Percentiles rank a stretch among this genome's conserved stretches.
Evolutionary conservation across 2,329 filamentous ascomycete genomes (phyloP).

Genomic region (Alternaria infectoria): DNA sequence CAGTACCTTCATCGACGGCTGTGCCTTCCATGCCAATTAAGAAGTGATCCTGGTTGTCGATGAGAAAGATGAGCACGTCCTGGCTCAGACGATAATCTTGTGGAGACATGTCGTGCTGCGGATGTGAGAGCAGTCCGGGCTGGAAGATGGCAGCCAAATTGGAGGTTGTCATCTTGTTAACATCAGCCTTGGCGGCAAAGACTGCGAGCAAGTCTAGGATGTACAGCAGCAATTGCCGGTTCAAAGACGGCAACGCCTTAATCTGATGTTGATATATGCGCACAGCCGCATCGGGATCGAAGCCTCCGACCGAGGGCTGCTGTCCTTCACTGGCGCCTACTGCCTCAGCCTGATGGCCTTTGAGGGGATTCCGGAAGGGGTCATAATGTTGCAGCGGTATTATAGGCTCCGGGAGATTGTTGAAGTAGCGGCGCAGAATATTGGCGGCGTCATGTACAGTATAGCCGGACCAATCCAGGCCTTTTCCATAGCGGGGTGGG

Average conservation of each 20-base stretch:
- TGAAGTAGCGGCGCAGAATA: slow-evolving; percentile 91
- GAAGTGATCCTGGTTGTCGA: slow-evolving; percentile 98
- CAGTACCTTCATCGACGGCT: slow-evolving; percentile 85
- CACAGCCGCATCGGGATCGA: slow-evolving; percentile 79
- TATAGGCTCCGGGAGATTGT: slow-evolving; percentile 94
- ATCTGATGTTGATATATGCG: slow-evolving; percentile 86
- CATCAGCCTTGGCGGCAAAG: slow-evolving; percentile 93
- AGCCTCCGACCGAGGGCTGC: slow-evolving; percentile 73
- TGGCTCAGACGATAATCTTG: slow-evolving; percentile 94
- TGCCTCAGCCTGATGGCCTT: slow-evolving; percentile 71
- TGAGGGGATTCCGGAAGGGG: slow-evolving; percentile 83
- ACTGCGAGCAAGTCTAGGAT: slow-evolving; percentile 95
- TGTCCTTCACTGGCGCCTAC: slow-evolving; percentile 69
- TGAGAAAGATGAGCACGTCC: slow-evolving; percentile 95
- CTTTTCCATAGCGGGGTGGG: slow-evolving; percentile 87
- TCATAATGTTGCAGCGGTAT: slow-evolving; percentile 94
- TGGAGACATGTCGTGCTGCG: slow-evolving; percentile 92
- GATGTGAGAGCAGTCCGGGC: slow-evolving; percentile 93
- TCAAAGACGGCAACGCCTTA: slow-evolving; percentile 88
- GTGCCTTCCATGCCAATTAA: slow-evolving; percentile 98
- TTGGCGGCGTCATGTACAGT: slow-evolving; percentile 99
- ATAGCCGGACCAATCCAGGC: slow-evolving; percentile 94
- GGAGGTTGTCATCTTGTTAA: slow-evolving; percentile 95
- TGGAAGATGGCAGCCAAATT: slow-evolving; percentile 98
- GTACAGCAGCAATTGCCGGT: slow-evolving; percentile 91